phyloP scores from a whole-genome alignment of 2,329 filamentous ascomycete species.

The Diplodia sapinea region DNA sequence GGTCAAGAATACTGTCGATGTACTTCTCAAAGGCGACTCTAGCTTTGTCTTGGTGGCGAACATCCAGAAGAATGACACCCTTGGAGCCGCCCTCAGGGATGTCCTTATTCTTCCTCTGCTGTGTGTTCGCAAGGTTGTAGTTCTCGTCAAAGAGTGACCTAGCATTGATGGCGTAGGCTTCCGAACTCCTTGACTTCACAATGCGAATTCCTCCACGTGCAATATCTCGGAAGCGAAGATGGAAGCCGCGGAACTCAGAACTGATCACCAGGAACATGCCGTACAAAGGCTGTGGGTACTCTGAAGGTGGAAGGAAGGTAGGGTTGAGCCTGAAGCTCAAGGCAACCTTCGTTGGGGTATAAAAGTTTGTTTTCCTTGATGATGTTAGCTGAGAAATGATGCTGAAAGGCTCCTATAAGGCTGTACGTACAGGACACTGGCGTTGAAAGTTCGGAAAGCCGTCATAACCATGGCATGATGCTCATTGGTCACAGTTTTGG shows the following conservation, averaged over 20 bases:
- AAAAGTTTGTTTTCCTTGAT: conserved; percentile 86
- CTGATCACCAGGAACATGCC: conserved; percentile 99
- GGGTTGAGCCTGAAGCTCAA: conserved; percentile 94
- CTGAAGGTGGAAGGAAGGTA: conserved; percentile 83
- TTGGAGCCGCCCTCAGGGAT: conserved; percentile 98
- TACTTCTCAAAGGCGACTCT: conserved; percentile 98
- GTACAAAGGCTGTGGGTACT: conserved; percentile 92
- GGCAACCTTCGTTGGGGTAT: conserved; percentile 97
- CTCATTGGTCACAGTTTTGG: conserved; percentile 67
- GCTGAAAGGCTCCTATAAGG: background rate
- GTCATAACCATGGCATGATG: conserved; percentile 99
- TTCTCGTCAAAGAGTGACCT: conserved; percentile 98
- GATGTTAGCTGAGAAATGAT: background rate
- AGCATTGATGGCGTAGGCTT: conserved; percentile 95
- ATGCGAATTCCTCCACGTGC: conserved; percentile 97
- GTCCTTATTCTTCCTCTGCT: conserved; percentile 99
- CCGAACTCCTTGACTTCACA: conserved; percentile 95
- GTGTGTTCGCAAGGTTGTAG: conserved; percentile 96
- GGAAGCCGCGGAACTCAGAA: conserved; percentile 95
- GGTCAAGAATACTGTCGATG: conserved; percentile 96
- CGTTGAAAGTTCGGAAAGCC: conserved; percentile 95
- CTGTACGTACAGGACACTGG: conserved; percentile 66
- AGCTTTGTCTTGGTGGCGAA: conserved; percentile 91
- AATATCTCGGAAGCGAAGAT: conserved; percentile 96
- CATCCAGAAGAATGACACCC: conserved; percentile 93